These are phyloP conservation scores for Diplodia intermedia DNA, from an alignment of 2,329 filamentous ascomycete species.

Conservation along the genomic window DNA sequence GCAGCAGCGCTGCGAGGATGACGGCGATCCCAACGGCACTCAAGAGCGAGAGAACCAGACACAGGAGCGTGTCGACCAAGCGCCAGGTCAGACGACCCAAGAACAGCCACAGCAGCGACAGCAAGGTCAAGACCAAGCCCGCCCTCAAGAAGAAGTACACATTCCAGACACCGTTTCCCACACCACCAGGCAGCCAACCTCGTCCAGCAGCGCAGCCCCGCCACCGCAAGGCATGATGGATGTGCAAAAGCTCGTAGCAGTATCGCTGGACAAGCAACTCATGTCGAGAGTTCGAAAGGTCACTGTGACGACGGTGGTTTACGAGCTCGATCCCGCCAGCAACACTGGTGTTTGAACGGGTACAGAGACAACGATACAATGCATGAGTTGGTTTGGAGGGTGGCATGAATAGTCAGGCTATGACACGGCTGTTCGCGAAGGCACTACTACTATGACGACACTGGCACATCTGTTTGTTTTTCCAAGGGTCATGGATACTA, in stretches of 20 bases:
- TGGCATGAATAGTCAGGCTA: too few species aligned
- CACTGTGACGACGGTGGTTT: background rate
- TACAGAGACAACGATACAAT: background rate
- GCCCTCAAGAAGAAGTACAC: background rate
- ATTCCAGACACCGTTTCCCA: background rate
- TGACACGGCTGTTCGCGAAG: too few species aligned
- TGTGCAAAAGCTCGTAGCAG: background rate
- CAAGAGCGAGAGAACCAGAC: too few species aligned
- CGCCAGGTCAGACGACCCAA: background rate
- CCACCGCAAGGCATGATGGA: background rate
- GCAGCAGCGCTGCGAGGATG: too few species aligned
- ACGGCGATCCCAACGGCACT: too few species aligned
- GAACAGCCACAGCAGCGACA: background rate
- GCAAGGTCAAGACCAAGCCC: background rate
- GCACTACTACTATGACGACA: too few species aligned
- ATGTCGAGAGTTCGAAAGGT: background rate
- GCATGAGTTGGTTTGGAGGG: background rate
- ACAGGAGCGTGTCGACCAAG: too few species aligned
- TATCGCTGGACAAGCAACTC: background rate
- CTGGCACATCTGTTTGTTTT: too few species aligned
- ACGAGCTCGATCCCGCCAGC: background rate
- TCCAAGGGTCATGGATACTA: too few species aligned
- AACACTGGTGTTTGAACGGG: background rate
- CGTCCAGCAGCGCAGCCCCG: too few species aligned
- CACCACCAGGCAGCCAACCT: background rate